phyloP scores from a whole-genome alignment of 2,329 filamentous ascomycete genomes.

The Salinomyces thailandicus region DNA sequence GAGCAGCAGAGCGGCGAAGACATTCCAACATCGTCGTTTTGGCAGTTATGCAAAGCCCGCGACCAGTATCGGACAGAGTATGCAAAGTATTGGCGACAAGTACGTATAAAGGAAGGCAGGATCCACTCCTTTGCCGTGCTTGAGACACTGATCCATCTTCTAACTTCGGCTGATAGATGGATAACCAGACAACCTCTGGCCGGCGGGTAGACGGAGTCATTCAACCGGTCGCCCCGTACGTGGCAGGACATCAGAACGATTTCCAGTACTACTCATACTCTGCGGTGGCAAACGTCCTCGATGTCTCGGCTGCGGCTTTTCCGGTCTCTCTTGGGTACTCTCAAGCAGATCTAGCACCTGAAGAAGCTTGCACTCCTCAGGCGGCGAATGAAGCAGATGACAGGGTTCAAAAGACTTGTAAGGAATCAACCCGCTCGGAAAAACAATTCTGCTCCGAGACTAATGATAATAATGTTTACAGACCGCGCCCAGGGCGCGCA shows the following conservation, averaged over 20 bases:
- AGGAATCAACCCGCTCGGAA: neutral
- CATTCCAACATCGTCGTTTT: slow-evolving; percentile 11
- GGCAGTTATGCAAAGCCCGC: slow-evolving; percentile 10
- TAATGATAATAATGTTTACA: too few relatives aligned
- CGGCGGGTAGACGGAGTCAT: slow-evolving; percentile 14
- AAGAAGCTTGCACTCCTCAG: too few relatives aligned
- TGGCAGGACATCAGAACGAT: slow-evolving; percentile 7
- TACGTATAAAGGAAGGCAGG: too few relatives aligned
- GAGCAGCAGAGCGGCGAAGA: slow-evolving; percentile 5
- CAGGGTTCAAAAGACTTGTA: slow-evolving; percentile 8
- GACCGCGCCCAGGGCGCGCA: slow-evolving; percentile 8
- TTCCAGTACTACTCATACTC: slow-evolving; percentile 13
- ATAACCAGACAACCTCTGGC: slow-evolving; percentile 6
- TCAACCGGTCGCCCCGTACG: slow-evolving; percentile 10
- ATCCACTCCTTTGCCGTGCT: too few relatives aligned
- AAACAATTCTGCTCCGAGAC: neutral
- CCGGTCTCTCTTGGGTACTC: slow-evolving; percentile 5
- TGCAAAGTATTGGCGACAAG: slow-evolving; percentile 11
- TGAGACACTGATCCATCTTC: too few relatives aligned
- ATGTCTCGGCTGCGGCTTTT: slow-evolving; percentile 8
- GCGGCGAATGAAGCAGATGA: slow-evolving; percentile 2
- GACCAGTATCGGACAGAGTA: slow-evolving; percentile 11
- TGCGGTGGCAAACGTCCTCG: slow-evolving; percentile 9
- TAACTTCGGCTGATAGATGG: too few relatives aligned
- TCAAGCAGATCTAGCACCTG: neutral